Conservation (phyloP, 805 yeast genomes). For the Schwanniomyces polymorphus region DNA sequence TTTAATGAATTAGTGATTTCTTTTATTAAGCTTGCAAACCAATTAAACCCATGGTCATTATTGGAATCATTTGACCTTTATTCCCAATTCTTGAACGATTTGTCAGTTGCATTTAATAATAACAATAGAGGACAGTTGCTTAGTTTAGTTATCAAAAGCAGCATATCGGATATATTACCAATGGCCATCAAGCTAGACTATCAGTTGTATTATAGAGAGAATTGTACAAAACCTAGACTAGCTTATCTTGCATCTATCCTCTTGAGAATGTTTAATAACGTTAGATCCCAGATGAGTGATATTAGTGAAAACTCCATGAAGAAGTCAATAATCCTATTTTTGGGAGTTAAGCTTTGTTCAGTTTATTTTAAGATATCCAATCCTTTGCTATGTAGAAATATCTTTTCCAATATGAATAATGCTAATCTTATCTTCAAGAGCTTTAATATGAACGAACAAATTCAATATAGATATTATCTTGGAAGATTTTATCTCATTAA, state of each 20-base stretch:
- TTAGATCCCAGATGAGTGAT: constrained; percentile 47
- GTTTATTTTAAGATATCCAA: constrained; percentile 55
- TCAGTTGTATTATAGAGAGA: constrained; percentile 43
- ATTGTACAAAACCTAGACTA: constrained; percentile 42
- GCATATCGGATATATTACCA: constrained; percentile 43
- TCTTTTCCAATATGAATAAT: constrained; percentile 60
- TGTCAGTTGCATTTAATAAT: constrained; percentile 51
- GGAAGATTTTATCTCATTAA: constrained; percentile 58
- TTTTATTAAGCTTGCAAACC: constrained; percentile 49
- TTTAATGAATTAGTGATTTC: constrained; percentile 45
- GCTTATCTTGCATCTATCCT: constrained; percentile 54
- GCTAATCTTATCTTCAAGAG: constrained; percentile 42
- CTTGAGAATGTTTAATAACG: constrained; percentile 59
- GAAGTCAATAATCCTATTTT: constrained; percentile 49
- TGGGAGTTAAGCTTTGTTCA: constrained; percentile 56
- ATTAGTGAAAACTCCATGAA: constrained; percentile 39
- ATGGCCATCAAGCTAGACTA: constrained; percentile 40
- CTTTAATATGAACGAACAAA: constrained; percentile 44
- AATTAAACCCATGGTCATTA: constrained; percentile 53
- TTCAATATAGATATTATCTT: constrained; percentile 53
- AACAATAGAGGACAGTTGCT: constrained; percentile 38
- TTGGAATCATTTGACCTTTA: constrained; percentile 56
- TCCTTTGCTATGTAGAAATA: constrained; percentile 60
- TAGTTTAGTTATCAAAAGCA: constrained; percentile 31
- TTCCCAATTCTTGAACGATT: constrained; percentile 45